These are phyloP conservation scores for Circinella minor DNA, from an alignment of 371 early-diverging fungal species.

Conservation along the genomic window DNA sequence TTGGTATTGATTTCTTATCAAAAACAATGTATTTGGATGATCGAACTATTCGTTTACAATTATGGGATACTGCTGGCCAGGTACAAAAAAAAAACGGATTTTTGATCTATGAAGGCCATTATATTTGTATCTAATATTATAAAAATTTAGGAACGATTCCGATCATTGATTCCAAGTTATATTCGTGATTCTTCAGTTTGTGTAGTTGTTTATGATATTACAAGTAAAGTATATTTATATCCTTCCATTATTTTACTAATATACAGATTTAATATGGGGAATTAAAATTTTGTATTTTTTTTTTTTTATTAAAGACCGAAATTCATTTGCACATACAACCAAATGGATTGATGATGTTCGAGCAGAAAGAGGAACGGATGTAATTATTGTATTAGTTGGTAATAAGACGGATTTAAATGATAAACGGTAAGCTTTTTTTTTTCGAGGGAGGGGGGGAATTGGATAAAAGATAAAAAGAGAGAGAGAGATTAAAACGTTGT, in stretches of 20 bases:
- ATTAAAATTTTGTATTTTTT: no score
- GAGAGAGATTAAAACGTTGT: no score
- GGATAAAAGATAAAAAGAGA: no score
- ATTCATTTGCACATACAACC: constrained; percentile 89
- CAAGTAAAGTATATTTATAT: constrained; percentile 57
- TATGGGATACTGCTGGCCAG: constrained; percentile 99
- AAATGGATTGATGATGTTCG: constrained; percentile 99
- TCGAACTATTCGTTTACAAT: constrained; percentile 95
- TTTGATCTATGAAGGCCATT: no score
- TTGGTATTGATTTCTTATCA: constrained; percentile 99
- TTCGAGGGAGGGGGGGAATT: no score
- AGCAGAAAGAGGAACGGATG: constrained; percentile 92
- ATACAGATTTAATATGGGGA: no score
- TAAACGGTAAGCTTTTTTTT: constrained; percentile 61
- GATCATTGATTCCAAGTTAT: constrained; percentile 97
- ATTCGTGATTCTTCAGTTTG: constrained; percentile 99
- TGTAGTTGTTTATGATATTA: constrained; percentile 97
- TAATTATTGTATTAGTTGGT: constrained; percentile 95
- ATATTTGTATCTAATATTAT: not conserved
- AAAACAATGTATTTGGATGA: constrained; percentile 99
- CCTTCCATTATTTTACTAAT: not conserved
- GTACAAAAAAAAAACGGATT: constrained; percentile 42
- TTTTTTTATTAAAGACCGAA: constrained; percentile 31
- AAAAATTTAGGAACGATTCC: constrained; percentile 85
- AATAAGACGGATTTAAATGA: constrained; percentile 97